These are phyloP conservation scores for Clarireedia sp. DNA, from an alignment of 2,329 filamentous ascomycete species.

Conservation along the genomic window DNA sequence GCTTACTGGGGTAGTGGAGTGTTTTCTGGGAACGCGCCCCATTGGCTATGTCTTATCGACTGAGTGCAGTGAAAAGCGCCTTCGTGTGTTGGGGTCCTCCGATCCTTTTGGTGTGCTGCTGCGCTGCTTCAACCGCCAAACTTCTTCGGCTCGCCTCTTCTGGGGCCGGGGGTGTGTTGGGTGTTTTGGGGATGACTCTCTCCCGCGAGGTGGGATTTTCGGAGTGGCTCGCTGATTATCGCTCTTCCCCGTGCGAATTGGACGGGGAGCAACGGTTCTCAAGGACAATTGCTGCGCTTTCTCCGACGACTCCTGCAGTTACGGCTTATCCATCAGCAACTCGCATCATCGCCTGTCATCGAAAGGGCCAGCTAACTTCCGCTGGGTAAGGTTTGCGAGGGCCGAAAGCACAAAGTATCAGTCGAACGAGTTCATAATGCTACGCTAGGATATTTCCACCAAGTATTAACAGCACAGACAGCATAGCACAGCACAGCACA, in stretches of 20 bases:
- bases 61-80: not conserved
- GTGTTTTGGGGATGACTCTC: not conserved
- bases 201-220: not conserved
- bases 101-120: not conserved
- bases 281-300: not conserved
- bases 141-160: too few relatives aligned
- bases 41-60: constrained; percentile 7
- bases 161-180: not conserved
- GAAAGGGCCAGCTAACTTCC: too few relatives aligned
- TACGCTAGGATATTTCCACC: too few relatives aligned
- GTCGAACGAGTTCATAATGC: not conserved
- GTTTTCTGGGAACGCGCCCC: constrained; percentile 3
- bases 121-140: not conserved
- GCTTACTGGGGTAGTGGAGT: not conserved
- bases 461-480: not conserved
- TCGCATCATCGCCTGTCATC: not conserved
- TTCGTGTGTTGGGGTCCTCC: constrained; percentile 4
- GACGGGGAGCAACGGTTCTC: not conserved
- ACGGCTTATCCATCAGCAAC: not conserved
- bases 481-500: not conserved
- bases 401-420: not conserved
- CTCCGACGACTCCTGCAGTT: constrained; percentile 1
- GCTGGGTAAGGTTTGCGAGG: too few relatives aligned
- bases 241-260: constrained; percentile 6
- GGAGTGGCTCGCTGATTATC: constrained; percentile 1